phyloP scores from a whole-genome alignment of 805 yeast species.

The Deakozyma indianensis region DNA sequence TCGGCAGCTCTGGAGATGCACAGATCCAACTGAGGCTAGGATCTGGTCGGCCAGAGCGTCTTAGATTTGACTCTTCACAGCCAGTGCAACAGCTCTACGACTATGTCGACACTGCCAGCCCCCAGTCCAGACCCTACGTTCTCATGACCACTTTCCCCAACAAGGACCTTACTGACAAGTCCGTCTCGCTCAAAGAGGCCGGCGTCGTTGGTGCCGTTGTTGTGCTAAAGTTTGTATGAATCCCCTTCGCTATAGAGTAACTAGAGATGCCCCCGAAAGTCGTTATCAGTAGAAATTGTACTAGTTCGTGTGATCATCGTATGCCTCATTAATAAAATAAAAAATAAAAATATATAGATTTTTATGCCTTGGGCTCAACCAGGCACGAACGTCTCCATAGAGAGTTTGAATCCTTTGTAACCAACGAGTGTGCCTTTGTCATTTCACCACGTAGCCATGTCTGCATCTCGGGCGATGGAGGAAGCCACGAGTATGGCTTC shows the following conservation, averaged over 20 bases:
- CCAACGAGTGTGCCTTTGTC: slow-evolving; percentile 17
- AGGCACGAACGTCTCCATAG: slow-evolving; percentile 23
- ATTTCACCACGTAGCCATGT: slow-evolving; percentile 21
- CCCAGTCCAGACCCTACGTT: slow-evolving; percentile 35
- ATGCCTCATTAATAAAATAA: not conserved
- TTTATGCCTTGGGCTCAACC: slow-evolving; percentile 18
- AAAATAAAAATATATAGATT: slow-evolving; percentile 4
- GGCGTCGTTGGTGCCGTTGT: slow-evolving; percentile 74
- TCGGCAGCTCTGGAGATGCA: slow-evolving; percentile 43
- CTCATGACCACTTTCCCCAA: slow-evolving; percentile 77
- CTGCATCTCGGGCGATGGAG: slow-evolving; percentile 14
- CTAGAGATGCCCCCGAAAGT: slow-evolving; percentile 10
- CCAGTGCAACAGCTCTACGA: slow-evolving; percentile 54
- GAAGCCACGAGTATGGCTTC: slow-evolving; percentile 9
- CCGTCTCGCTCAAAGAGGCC: slow-evolving; percentile 51
- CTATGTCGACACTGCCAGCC: slow-evolving; percentile 34
- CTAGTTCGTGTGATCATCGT: not conserved
- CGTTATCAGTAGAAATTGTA: not conserved
- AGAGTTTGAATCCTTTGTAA: slow-evolving; percentile 16
- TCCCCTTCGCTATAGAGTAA: too few relatives aligned
- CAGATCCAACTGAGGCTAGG: slow-evolving; percentile 73
- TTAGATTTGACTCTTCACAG: slow-evolving; percentile 49
- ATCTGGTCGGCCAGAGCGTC: slow-evolving; percentile 45
- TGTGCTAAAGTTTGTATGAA: slow-evolving; percentile 80
- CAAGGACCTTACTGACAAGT: slow-evolving; percentile 46